phyloP scores from a whole-genome alignment of 129 eudicot genomes.

The Kitagawia praeruptora region DNA sequence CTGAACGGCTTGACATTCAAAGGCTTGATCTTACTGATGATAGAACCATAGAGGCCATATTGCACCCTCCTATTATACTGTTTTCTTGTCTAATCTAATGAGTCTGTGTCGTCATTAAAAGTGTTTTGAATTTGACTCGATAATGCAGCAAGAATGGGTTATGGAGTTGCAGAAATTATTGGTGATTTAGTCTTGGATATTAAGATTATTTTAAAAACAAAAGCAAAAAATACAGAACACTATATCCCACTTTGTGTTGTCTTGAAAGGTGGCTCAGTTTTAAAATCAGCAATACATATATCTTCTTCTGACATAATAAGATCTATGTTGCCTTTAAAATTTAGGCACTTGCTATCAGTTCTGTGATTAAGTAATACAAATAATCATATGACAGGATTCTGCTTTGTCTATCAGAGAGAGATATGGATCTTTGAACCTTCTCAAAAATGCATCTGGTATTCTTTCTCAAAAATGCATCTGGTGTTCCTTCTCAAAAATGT shows the following conservation, averaged over 20 bases:
- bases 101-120: neutral
- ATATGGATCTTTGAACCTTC: conserved; percentile 72
- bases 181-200: neutral
- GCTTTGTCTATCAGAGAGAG: conserved; percentile 55
- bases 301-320: neutral
- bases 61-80: conserved; percentile 12
- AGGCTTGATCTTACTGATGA: conserved; percentile 75
- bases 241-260: neutral
- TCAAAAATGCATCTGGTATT: conserved; percentile 80
- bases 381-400: conserved; percentile 40
- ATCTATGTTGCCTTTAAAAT: neutral
- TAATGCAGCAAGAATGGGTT: neutral
- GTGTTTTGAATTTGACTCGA: neutral
- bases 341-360: neutral
- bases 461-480: too few relatives aligned
- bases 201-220: neutral
- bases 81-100: neutral
- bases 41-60: conserved; percentile 72
- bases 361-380: neutral
- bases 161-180: neutral
- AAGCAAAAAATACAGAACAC: neutral
- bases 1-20: conserved; percentile 62
- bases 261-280: neutral
- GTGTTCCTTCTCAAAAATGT: too few relatives aligned
- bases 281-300: neutral